Evolutionary conservation across 1,139 yeast genomes (phyloP), one percentile per base, ranked within the genome.

Genomic region (Debaryomyces sp.): DNA sequence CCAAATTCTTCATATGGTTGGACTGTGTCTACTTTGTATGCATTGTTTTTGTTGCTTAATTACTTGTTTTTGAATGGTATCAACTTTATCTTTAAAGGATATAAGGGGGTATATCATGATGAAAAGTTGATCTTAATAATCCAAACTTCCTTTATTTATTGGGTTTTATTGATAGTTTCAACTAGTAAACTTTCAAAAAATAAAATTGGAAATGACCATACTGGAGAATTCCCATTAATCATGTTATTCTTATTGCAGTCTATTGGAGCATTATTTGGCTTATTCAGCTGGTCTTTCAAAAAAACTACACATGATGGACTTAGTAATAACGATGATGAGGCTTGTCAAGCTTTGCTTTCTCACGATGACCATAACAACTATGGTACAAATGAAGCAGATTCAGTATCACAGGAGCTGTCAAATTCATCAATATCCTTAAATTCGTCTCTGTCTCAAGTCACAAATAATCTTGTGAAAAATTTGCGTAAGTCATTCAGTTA

Each of bases 121-220:
- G 90, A 87, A 58, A 90, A 89, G 63, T 76, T 89, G 51, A 72
- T 87, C 37, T 75, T 81, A 1, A 71, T 87, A n/a, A 59, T 87
- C 29, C 86, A 87, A 63, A 64, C 81, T 10, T 77, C 85, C 18
- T 62, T 78, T 23, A 48, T 81, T 1, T 70, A 79, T 50, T 89
- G 96, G 96, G 48, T 75, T 0, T 55, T 69, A 0, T 70, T 87
- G 47, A 60, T 84, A 12, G 61, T 57, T 50, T 64, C 73, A 1
- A 71, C 78, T 40, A 65, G 75, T 8, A 84, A 88, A 6, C 70
- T 81, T 21, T 62, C 76, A 29, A 67, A 69, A 18, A 73, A 77
- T 47, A 59, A 53, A 47, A 52, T 66, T 22, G 74, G 78, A 2
- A 74, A 71, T 49, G 80, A 75, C 46, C 81, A 78, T 54, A 84